These are phyloP conservation scores for Hypoxylon sp. DNA, from an alignment of 2,329 filamentous ascomycete species.

Conservation along the genomic window DNA sequence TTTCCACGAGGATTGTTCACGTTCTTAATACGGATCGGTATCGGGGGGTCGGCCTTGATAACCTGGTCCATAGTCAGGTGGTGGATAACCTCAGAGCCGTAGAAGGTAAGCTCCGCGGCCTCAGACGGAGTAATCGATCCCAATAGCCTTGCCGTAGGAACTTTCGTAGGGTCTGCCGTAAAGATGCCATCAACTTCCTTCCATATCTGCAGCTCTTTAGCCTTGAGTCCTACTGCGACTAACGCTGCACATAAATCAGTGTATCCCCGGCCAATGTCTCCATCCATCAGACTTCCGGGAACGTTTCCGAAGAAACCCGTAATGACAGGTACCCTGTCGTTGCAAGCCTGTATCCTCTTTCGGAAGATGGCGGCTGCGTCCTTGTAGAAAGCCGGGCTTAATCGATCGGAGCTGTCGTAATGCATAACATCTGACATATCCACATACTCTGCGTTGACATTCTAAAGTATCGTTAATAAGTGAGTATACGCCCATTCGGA, in stretches of 20 bases:
- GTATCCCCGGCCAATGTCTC: slow-evolving; percentile 91
- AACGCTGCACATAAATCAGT: slow-evolving; percentile 95
- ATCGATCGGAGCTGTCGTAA: slow-evolving; percentile 65
- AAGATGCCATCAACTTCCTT: slow-evolving; percentile 99
- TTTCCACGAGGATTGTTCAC: slow-evolving; percentile 84
- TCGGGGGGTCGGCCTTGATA: slow-evolving; percentile 79
- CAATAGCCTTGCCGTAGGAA: slow-evolving; percentile 91
- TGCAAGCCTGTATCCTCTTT: slow-evolving; percentile 71
- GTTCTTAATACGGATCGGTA: slow-evolving; percentile 90
- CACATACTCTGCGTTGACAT: slow-evolving; percentile 87
- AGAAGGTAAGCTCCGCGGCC: slow-evolving; percentile 94
- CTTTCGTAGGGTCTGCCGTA: slow-evolving; percentile 80
- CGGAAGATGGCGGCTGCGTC: slow-evolving; percentile 67
- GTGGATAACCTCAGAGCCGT: slow-evolving; percentile 96
- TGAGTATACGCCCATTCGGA: not conserved
- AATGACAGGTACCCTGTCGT: slow-evolving; percentile 75
- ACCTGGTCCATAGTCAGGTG: slow-evolving; percentile 98
- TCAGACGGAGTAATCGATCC: slow-evolving; percentile 90
- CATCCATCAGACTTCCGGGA: slow-evolving; percentile 86
- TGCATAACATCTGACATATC: slow-evolving; percentile 86
- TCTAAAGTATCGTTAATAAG: slow-evolving; percentile 55
- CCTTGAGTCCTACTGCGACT: slow-evolving; percentile 86
- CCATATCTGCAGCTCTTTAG: slow-evolving; percentile 94
- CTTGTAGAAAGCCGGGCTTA: slow-evolving; percentile 76
- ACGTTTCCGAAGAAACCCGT: slow-evolving; percentile 97